These are phyloP conservation scores for Ophiocordyceps sinensis DNA, from an alignment of 2,329 filamentous ascomycete genomes.

Conservation along the genomic window DNA sequence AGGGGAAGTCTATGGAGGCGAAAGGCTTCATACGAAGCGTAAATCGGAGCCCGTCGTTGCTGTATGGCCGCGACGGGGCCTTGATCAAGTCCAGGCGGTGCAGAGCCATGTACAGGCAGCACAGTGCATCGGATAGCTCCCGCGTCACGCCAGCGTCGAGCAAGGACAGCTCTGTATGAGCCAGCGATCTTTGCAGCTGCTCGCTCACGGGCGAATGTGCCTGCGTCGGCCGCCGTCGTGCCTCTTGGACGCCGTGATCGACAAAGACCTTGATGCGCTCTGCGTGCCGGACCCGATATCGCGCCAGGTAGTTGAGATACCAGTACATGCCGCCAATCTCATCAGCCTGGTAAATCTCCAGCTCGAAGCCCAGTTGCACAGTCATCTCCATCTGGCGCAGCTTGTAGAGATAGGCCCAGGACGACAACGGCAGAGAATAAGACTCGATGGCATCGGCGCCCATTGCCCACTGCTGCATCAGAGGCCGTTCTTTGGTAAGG, in stretches of 20 bases:
- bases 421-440: conserved; percentile 61
- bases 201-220: conserved; percentile 14
- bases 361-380: conserved; percentile 84
- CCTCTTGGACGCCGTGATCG: conserved; percentile 22
- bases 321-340: conserved; percentile 85
- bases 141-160: conserved; percentile 51
- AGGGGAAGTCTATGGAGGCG: conserved; percentile 49
- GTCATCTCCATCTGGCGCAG: conserved; percentile 77
- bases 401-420: conserved; percentile 85
- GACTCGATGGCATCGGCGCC: conserved; percentile 30
- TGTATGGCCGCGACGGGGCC: conserved; percentile 45
- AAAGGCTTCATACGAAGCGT: conserved; percentile 83
- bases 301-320: conserved; percentile 64
- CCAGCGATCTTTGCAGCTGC: conserved; percentile 32
- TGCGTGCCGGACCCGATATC: conserved; percentile 52
- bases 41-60: conserved; percentile 54
- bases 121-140: conserved; percentile 39
- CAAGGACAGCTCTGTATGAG: conserved; percentile 44
- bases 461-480: conserved; percentile 28
- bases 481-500: conserved; percentile 44
- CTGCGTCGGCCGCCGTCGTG: conserved; percentile 4
- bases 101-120: conserved; percentile 52
- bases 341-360: conserved; percentile 75
- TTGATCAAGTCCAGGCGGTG: conserved; percentile 41
- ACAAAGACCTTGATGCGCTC: conserved; percentile 60